Base-by-base conservation (phyloP, 352 stramenopile species). In the Phytophthora megakarya region DNA sequence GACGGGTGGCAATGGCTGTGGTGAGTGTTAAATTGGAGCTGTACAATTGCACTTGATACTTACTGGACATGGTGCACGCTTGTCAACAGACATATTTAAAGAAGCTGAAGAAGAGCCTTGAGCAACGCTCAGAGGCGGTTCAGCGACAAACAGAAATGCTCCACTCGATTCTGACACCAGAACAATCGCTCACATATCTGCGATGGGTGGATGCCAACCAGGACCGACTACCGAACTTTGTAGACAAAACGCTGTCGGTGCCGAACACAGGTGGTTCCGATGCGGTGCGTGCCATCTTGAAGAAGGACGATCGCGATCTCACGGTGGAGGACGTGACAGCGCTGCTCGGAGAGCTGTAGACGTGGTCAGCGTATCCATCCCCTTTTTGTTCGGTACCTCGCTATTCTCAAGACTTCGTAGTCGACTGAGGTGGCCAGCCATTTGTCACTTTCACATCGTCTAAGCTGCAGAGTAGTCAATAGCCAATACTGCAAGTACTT, bases 251-350 rank as follows among this genome's bases (percentile, higher is more conserved):
- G 30, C 43, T 82, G 22, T 78, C 75, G 30, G 54, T 90, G 42
- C 66, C 80, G 5, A 81, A 80, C 39, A 81, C 72, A 18, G 72
- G 72, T 6, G 75, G 74, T 30, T 89, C 80, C n/a, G 80, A 92
- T 22, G 65, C 73, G 16, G 78, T 94, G 32, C 80, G 79, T n/a
- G 72, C 78, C 16, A 93, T 96, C 61, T 64, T 96, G 53, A 86
- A 76, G 28, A 96, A 96, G 58, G 73, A 88, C 37, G 87, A 96
- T 52, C 84, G 83, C n/a, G 85, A 94, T 58, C 74, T 96, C 5
- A 93, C 87, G 12, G 85, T 96, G 44, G 87, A 96, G 61, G 87
- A 96, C 54, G 84, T 96, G 35, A 94, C 85, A 26, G 74, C 82
- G 43, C 59, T 96, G 32, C 76, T 96, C 1, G 72, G 72, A 30